Percentiles rank a stretch among this genome's conserved stretches.
phyloP scores from a whole-genome alignment of 2,329 filamentous ascomycete genomes.

The Fusarium pseudoanthophilum region DNA sequence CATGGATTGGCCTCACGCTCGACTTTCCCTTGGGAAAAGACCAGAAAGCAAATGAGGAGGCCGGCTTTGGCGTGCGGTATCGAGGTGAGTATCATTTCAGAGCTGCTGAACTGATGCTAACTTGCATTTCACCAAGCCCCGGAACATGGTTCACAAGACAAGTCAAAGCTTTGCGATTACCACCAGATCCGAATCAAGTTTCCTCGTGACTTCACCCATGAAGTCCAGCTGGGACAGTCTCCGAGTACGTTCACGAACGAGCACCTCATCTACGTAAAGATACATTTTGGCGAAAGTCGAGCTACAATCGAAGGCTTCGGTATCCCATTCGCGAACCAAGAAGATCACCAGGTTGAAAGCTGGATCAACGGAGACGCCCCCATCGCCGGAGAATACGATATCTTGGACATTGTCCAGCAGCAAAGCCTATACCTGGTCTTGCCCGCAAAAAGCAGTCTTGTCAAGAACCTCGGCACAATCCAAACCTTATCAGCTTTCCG shows the following conservation, averaged over 20 bases:
- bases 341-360: constrained; percentile 1
- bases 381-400: background rate
- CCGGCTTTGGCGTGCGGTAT: constrained; percentile 8
- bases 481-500: background rate
- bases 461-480: background rate
- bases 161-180: background rate
- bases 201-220: background rate
- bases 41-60: background rate
- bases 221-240: background rate
- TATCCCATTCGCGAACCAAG: background rate
- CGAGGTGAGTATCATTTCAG: background rate
- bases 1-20: background rate
- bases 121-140: background rate
- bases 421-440: background rate
- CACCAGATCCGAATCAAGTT: background rate
- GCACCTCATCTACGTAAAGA: background rate
- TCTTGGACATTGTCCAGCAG: background rate
- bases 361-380: constrained; percentile 9
- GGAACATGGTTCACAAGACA: background rate
- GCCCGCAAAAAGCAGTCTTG: background rate
- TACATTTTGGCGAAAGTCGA: background rate
- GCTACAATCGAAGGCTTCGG: constrained; percentile 1
- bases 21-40: background rate
- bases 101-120: too few species aligned
- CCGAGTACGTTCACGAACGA: background rate